Evolutionary conservation across 148 eudicot species (phyloP).

Genomic region (Arctostaphylos glauca): DNA sequence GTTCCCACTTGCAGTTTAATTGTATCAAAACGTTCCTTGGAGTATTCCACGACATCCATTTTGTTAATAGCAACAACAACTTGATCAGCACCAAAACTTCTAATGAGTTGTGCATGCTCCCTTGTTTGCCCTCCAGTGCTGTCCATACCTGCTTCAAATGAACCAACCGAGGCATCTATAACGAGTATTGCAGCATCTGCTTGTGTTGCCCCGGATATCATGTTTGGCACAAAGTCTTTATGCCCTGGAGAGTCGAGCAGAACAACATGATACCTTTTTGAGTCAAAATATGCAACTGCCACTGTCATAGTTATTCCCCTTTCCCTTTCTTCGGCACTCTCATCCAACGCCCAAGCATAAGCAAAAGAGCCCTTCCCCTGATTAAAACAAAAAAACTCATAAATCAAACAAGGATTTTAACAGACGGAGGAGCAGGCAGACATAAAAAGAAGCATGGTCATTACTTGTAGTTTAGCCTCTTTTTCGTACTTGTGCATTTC

Average conservation of each 20-base stretch:
- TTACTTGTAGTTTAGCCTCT: slow-evolving; percentile 83
- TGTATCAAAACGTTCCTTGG: slow-evolving; percentile 73
- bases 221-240: slow-evolving; percentile 96
- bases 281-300: slow-evolving; percentile 92
- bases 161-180: slow-evolving; percentile 85
- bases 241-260: slow-evolving; percentile 97
- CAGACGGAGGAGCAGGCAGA: background rate
- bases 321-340: slow-evolving; percentile 96
- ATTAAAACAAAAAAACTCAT: slow-evolving; percentile 16
- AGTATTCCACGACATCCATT: slow-evolving; percentile 88
- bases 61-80: slow-evolving; percentile 82
- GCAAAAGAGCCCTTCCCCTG: slow-evolving; percentile 99
- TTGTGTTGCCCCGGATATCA: slow-evolving; percentile 99
- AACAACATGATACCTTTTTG: slow-evolving; percentile 77
- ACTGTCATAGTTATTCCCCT: slow-evolving; percentile 98
- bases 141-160: slow-evolving; percentile 90
- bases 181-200: slow-evolving; percentile 97
- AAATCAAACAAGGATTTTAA: slow-evolving; percentile 14
- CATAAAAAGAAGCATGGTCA: slow-evolving; percentile 4
- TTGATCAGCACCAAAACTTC: slow-evolving; percentile 97
- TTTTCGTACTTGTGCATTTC: slow-evolving; percentile 90
- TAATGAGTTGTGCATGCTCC: slow-evolving; percentile 91
- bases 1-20: slow-evolving; percentile 78
- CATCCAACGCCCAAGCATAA: slow-evolving; percentile 98
- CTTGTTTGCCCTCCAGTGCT: slow-evolving; percentile 82